Conservation (phyloP, 306 rosid species). For the Datisca glomerata region DNA sequence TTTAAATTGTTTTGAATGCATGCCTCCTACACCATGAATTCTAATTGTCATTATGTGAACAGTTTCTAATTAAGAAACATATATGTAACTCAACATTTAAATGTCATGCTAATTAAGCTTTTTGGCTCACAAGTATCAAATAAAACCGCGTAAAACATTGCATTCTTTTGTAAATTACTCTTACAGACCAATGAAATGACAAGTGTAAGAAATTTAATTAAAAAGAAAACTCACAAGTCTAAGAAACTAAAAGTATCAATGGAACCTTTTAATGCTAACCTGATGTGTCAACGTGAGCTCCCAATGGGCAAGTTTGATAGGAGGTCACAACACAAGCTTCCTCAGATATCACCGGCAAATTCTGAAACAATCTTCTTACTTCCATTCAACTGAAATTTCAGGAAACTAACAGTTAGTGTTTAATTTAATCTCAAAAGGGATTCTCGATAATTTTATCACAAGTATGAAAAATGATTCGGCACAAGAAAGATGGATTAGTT, state of each 20-base stretch:
- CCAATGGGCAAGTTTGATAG: conserved; percentile 89
- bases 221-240: conserved; percentile 2
- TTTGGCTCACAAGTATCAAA: too few relatives aligned
- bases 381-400: conserved; percentile 41
- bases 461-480: too few relatives aligned
- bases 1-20: conserved; percentile 70
- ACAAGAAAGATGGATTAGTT: too few relatives aligned
- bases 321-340: conserved; percentile 66
- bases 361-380: conserved; percentile 39
- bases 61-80: too few relatives aligned
- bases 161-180: conserved; percentile 26
- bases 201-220: neutral
- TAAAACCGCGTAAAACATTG: too few relatives aligned
- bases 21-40: conserved; percentile 46
- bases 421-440: too few relatives aligned
- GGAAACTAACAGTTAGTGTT: too few relatives aligned
- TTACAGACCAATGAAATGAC: conserved; percentile 15
- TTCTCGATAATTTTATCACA: too few relatives aligned
- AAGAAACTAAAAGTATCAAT: neutral
- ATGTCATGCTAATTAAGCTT: too few relatives aligned
- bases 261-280: conserved; percentile 27
- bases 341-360: conserved; percentile 41
- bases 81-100: too few relatives aligned
- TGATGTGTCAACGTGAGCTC: conserved; percentile 99
- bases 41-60: too few relatives aligned